Evolutionary conservation across 2,329 filamentous ascomycete species (phyloP).

Genomic region (Aspergillus sp.): DNA sequence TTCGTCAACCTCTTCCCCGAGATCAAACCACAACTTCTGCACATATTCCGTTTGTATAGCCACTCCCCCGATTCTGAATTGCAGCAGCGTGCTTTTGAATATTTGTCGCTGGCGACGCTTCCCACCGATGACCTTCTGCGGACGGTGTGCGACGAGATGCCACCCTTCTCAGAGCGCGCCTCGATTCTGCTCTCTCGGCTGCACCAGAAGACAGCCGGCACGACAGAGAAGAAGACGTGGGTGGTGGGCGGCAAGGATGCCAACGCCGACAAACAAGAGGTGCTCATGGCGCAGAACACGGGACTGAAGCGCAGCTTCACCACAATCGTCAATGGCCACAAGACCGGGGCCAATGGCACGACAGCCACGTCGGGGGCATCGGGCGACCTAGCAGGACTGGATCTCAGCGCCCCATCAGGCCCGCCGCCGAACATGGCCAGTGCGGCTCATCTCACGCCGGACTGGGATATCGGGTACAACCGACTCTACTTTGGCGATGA

Average conservation of each 20-base stretch:
- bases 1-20: slow-evolving; percentile 98
- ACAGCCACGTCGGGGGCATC: slow-evolving; percentile 47
- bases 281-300: slow-evolving; percentile 76
- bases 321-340: slow-evolving; percentile 49
- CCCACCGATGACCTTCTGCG: slow-evolving; percentile 88
- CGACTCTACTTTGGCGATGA: slow-evolving; percentile 76
- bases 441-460: slow-evolving; percentile 86
- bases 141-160: slow-evolving; percentile 98
- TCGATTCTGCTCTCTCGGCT: slow-evolving; percentile 88
- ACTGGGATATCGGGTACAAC: slow-evolving; percentile 91
- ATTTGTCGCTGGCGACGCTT: slow-evolving; percentile 79
- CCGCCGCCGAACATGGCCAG: slow-evolving; percentile 82
- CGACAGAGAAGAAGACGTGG: slow-evolving; percentile 95
- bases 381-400: slow-evolving; percentile 77
- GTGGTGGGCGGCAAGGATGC: slow-evolving; percentile 96
- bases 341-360: slow-evolving; percentile 37
- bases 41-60: slow-evolving; percentile 88
- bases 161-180: slow-evolving; percentile 90
- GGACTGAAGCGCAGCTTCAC: slow-evolving; percentile 86
- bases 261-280: slow-evolving; percentile 76
- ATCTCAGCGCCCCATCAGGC: slow-evolving; percentile 65
- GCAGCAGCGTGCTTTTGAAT: slow-evolving; percentile 95
- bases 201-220: slow-evolving; percentile 90
- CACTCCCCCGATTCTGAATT: slow-evolving; percentile 93
- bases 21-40: slow-evolving; percentile 91